Conservation (phyloP, 2,329 filamentous ascomycete species). For the Chrysoporthe cubensis region DNA sequence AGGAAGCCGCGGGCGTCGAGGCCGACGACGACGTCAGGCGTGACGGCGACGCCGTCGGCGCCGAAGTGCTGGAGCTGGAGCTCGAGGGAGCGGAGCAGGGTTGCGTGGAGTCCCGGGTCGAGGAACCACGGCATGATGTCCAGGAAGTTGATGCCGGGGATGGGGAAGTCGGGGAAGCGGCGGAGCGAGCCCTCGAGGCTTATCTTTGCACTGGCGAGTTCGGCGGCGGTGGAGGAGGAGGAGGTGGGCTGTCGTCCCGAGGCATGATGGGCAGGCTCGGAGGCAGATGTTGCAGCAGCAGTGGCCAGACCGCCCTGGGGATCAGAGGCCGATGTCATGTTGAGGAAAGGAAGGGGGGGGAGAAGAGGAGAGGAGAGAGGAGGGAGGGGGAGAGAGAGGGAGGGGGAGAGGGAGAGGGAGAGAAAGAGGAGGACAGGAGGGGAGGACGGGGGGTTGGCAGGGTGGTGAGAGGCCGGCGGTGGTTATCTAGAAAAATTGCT, state of each 20-base stretch:
- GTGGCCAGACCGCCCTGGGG: constrained; percentile 36
- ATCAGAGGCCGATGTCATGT: constrained; percentile 41
- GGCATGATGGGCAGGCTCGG: constrained; percentile 53
- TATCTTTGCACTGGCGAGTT: constrained; percentile 71
- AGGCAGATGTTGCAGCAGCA: constrained; percentile 32
- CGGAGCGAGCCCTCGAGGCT: constrained; percentile 75
- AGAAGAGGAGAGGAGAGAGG: constrained; percentile 32
- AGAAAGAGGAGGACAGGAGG: background rate
- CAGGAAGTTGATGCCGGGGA: constrained; percentile 91
- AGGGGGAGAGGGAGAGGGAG: constrained; percentile 25
- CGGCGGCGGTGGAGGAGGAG: constrained; percentile 63
- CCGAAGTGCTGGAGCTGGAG: constrained; percentile 70
- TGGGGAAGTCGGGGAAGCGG: constrained; percentile 90
- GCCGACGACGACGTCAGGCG: constrained; percentile 89
- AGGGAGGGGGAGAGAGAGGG: constrained; percentile 24
- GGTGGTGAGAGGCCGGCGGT: constrained; percentile 15
- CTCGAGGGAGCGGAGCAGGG: constrained; percentile 82
- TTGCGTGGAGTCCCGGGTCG: constrained; percentile 71
- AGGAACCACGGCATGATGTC: constrained; percentile 97
- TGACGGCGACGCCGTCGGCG: constrained; percentile 45
- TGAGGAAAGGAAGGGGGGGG: constrained; percentile 37
- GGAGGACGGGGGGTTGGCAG: background rate
- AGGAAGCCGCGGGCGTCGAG: constrained; percentile 94
- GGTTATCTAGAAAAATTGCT: constrained; percentile 13
- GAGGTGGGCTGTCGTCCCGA: constrained; percentile 66